phyloP scores from a whole-genome alignment of 2,329 filamentous ascomycete species.

The Penicillium polonicum region DNA sequence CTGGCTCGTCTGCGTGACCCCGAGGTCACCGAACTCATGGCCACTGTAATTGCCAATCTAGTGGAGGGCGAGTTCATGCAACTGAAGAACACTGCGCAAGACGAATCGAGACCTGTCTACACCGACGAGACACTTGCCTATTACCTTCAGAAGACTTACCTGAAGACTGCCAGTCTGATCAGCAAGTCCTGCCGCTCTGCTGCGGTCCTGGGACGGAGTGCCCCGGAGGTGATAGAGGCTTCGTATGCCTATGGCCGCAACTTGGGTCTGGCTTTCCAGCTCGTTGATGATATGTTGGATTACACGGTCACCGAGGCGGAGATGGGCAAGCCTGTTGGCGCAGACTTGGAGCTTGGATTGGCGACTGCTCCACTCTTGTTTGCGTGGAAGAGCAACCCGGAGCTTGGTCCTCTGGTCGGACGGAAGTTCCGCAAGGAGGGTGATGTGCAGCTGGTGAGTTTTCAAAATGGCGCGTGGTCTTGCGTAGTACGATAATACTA shows the following conservation, averaged over 20 bases:
- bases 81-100: slow-evolving; percentile 88
- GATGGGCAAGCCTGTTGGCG: slow-evolving; percentile 90
- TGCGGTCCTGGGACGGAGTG: slow-evolving; percentile 76
- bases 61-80: slow-evolving; percentile 99
- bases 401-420: slow-evolving; percentile 83
- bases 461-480: not conserved
- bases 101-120: slow-evolving; percentile 80
- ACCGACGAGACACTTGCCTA: slow-evolving; percentile 87
- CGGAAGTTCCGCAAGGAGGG: slow-evolving; percentile 83
- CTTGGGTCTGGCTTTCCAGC: slow-evolving; percentile 88
- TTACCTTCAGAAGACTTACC: slow-evolving; percentile 96
- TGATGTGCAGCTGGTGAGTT: slow-evolving; percentile 75
- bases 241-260: slow-evolving; percentile 93
- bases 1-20: slow-evolving; percentile 85
- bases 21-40: slow-evolving; percentile 90
- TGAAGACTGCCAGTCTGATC: slow-evolving; percentile 94
- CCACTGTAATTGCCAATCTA: slow-evolving; percentile 94
- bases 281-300: slow-evolving; percentile 97
- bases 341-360: slow-evolving; percentile 87
- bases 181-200: slow-evolving; percentile 92
- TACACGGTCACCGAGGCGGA: slow-evolving; percentile 84
- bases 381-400: slow-evolving; percentile 86
- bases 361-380: slow-evolving; percentile 93
- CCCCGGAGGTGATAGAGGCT: slow-evolving; percentile 78
- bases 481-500: slow-evolving; percentile 7